Conservation (phyloP, 768 basidiomycete genomes). For the Kwoniella sp. region DNA sequence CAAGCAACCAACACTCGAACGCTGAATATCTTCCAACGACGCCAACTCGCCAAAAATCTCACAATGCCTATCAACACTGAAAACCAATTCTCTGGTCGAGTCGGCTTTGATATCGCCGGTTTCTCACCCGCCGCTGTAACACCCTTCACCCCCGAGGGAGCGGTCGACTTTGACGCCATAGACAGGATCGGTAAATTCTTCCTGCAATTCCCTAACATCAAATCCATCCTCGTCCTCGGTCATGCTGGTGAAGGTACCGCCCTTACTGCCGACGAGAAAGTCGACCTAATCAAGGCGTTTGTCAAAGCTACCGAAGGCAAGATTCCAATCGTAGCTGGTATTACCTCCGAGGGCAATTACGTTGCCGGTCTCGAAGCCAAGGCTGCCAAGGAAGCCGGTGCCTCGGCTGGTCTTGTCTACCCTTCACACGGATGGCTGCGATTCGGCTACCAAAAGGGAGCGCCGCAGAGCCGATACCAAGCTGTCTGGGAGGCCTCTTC, state of each 20-base stretch:
- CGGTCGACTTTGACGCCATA: constrained; percentile 27
- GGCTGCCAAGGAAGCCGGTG: constrained; percentile 23
- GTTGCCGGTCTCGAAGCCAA: constrained; percentile 29
- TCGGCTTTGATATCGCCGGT: constrained; percentile 20
- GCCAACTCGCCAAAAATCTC: neutral
- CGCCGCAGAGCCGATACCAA: constrained; percentile 26
- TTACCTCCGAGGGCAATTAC: constrained; percentile 26
- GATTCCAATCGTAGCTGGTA: constrained; percentile 28
- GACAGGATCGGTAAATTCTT: constrained; percentile 23
- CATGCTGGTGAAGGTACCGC: constrained; percentile 31
- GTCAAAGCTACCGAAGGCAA: constrained; percentile 24
- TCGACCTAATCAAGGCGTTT: constrained; percentile 21
- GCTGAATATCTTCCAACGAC: too few species aligned
- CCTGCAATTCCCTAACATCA: constrained; percentile 12
- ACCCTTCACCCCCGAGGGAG: constrained; percentile 24
- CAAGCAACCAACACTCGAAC: too few species aligned
- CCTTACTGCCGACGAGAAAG: constrained; percentile 21
- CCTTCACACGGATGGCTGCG: constrained; percentile 32
- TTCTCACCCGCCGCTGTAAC: constrained; percentile 26
- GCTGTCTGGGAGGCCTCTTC: constrained; percentile 18
- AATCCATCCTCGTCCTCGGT: constrained; percentile 24
- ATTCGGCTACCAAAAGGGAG: constrained; percentile 28
- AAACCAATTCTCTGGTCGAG: neutral
- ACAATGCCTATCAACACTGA: neutral
- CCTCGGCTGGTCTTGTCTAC: constrained; percentile 25